Base-by-base conservation (phyloP, 768 basidiomycete species). In the Pisolithus sp. region DNA sequence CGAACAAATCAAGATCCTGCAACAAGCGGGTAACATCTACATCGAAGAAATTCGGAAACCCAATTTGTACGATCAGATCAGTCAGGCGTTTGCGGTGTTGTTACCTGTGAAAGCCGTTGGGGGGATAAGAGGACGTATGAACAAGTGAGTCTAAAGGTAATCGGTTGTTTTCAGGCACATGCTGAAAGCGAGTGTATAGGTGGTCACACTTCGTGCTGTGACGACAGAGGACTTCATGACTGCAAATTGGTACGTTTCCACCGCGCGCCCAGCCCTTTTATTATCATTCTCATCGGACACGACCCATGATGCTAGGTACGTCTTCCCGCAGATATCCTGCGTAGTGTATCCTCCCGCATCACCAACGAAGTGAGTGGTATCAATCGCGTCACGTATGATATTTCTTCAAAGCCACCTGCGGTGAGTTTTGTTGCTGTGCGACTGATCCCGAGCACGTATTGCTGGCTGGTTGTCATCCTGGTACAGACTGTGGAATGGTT, bases 151-250 rank as follows among this genome's bases (percentile, higher is more conserved):
- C 24, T 15, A 39, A 30, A 26, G 6, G n/a, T 17, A 40, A 17
- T 1, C 20, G 15, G 8, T 26, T 26, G 2, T 2, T 50, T 7
- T 9, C 7, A 28, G 43, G 17, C 31, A 3, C 34, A 2, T 50
- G 43, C 53, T 54, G 46, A 43, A 52, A 47, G 20, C 59, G 23
- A 38, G 48, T 36, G 13, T 24, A 26, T 59, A 88, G 83, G 94
- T 99, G 46, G 91, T 98, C 52, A 90, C 92, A 1, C 76, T 99
- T 49, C 82, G 96, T 47, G 96, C 96, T 3, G 95, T 98, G 8
- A 86, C 90, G 65, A 85, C 93, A n/a, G 95, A 97, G 66, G 96
- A 99, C 68, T 99, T 99, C 66, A 99, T 99, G 96, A 99, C 96
- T 13, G 96, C 96, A 34, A 95, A 98, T 67, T 98, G 95, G 95